A percentile compares a stretch with the other conserved stretches of the same genome.
Evolutionary conservation across 1,284 basidiomycete species (phyloP).

Genomic region (Stygiomarasmius scandens): DNA sequence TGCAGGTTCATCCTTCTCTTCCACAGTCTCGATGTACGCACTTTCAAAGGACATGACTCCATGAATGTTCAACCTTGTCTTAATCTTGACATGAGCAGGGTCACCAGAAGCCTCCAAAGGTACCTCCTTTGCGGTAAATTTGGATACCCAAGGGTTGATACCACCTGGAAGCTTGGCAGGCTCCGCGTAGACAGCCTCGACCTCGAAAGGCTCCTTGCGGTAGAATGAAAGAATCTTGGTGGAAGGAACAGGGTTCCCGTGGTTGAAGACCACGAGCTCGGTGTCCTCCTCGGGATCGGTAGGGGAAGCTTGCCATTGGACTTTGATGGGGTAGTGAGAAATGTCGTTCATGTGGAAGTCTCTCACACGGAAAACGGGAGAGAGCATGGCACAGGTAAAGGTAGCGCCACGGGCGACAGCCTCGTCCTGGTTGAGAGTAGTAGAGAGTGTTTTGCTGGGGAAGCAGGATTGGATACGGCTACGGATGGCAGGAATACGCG

Average conservation of each 20-base stretch:
- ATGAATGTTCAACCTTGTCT: slow-evolving; percentile 84
- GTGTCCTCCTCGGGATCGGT: slow-evolving; percentile 86
- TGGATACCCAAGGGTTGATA: slow-evolving; percentile 83
- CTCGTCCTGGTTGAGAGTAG: slow-evolving; percentile 95
- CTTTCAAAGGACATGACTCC: slow-evolving; percentile 85
- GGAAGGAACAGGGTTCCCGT: slow-evolving; percentile 82
- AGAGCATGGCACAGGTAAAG: slow-evolving; percentile 92
- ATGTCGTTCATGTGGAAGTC: slow-evolving; percentile 89
- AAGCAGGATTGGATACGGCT: slow-evolving; percentile 89
- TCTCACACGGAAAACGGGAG: slow-evolving; percentile 93
- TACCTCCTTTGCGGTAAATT: slow-evolving; percentile 82
- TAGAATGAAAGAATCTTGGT: slow-evolving; percentile 96
- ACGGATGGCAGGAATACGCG: slow-evolving; percentile 95
- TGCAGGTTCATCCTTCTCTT: slow-evolving; percentile 74
- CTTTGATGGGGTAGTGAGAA: slow-evolving; percentile 84
- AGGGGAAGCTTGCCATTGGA: slow-evolving; percentile 78
- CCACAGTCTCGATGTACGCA: slow-evolving; percentile 81
- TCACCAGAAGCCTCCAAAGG: slow-evolving; percentile 70
- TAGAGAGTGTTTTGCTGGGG: slow-evolving; percentile 75
- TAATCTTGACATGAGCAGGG: slow-evolving; percentile 82
- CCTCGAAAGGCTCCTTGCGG: slow-evolving; percentile 82
- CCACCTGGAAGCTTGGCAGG: slow-evolving; percentile 70
- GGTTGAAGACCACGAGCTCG: slow-evolving; percentile 85
- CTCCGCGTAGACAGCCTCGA: slow-evolving; percentile 83
- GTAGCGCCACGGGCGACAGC: slow-evolving; percentile 92